phyloP scores from a whole-genome alignment of 805 yeast genomes.

The Lipomyces starkeyi region DNA sequence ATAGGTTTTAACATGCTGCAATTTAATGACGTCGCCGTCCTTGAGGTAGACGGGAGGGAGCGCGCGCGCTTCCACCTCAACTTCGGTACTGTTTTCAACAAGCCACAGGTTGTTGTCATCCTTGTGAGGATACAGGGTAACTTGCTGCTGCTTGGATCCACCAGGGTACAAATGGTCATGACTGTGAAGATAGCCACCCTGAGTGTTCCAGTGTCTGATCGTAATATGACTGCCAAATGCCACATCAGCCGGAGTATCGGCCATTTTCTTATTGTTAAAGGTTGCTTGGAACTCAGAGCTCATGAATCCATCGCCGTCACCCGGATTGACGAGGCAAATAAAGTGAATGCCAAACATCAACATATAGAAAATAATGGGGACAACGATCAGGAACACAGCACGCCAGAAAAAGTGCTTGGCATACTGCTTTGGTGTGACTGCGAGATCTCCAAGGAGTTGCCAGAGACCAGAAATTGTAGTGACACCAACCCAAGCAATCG shows the following conservation, averaged over 20 bases:
- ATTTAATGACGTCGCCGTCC: slow-evolving; percentile 62
- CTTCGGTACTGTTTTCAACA: slow-evolving; percentile 46
- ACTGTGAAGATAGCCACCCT: slow-evolving; percentile 83
- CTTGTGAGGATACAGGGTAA: slow-evolving; percentile 68
- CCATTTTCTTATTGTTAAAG: slow-evolving; percentile 53
- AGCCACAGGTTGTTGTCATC: slow-evolving; percentile 79
- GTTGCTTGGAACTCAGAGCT: slow-evolving; percentile 71
- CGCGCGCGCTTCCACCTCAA: slow-evolving; percentile 42
- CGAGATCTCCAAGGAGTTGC: slow-evolving; percentile 71
- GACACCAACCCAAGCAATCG: slow-evolving; percentile 66
- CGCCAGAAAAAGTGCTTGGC: slow-evolving; percentile 52
- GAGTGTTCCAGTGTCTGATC: slow-evolving; percentile 68
- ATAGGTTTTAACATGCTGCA: slow-evolving; percentile 74
- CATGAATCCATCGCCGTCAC: slow-evolving; percentile 67
- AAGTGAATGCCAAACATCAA: slow-evolving; percentile 65
- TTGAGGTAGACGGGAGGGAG: slow-evolving; percentile 54
- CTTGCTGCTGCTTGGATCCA: slow-evolving; percentile 79
- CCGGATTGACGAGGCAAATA: slow-evolving; percentile 51
- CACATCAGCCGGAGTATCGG: slow-evolving; percentile 65
- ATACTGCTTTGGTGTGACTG: slow-evolving; percentile 46
- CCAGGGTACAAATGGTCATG: slow-evolving; percentile 66
- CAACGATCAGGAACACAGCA: slow-evolving; percentile 51
- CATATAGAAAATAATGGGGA: slow-evolving; percentile 67
- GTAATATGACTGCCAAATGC: slow-evolving; percentile 74
- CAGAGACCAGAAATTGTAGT: slow-evolving; percentile 62